Percentiles rank a stretch among this genome's conserved stretches.
Evolutionary conservation across 352 stramenopile species (phyloP).

Genomic region (Phytophthora pseudosyringae): DNA sequence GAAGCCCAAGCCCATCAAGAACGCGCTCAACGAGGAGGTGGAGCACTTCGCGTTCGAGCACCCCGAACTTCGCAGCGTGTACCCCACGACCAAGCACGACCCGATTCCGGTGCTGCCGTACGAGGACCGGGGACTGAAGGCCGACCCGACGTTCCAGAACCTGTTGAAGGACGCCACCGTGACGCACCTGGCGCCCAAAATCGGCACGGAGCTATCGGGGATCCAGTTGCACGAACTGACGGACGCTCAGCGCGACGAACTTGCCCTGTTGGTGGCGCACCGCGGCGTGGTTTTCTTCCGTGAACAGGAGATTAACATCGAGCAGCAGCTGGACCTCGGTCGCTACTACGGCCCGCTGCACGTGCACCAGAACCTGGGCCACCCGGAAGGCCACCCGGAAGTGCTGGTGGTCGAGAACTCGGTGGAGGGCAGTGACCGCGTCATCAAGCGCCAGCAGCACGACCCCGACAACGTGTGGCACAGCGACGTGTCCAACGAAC

Average conservation of each 20-base stretch:
- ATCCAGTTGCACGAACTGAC: conserved; percentile 20
- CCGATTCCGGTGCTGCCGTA: conserved; percentile 25
- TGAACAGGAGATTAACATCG: conserved; percentile 23
- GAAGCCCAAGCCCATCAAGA: conserved; percentile 30
- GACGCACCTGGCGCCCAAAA: conserved; percentile 23
- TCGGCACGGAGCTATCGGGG: conserved; percentile 21
- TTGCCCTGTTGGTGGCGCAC: conserved; percentile 16
- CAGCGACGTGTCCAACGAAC: conserved; percentile 47
- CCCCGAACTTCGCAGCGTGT: conserved; percentile 20
- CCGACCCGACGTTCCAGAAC: conserved; percentile 28
- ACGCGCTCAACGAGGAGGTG: conserved; percentile 30
- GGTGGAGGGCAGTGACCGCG: conserved; percentile 15
- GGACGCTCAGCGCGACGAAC: conserved; percentile 18
- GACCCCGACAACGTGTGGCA: conserved; percentile 45
- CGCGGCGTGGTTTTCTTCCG: conserved; percentile 25
- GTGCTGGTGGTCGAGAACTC: conserved; percentile 25
- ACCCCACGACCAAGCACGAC: conserved; percentile 18
- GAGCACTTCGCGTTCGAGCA: conserved; percentile 27
- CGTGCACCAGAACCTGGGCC: conserved; percentile 25
- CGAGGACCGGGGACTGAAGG: conserved; percentile 21
- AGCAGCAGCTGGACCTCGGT: conserved; percentile 18
- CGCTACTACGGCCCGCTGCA: conserved; percentile 26
- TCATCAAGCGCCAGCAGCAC: conserved; percentile 32
- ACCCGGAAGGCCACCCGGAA: conserved; percentile 23
- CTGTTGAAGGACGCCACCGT: conserved; percentile 24